phyloP scores from a whole-genome alignment of 192 early-diverging fungal species.

The Coemansia sp. region DNA sequence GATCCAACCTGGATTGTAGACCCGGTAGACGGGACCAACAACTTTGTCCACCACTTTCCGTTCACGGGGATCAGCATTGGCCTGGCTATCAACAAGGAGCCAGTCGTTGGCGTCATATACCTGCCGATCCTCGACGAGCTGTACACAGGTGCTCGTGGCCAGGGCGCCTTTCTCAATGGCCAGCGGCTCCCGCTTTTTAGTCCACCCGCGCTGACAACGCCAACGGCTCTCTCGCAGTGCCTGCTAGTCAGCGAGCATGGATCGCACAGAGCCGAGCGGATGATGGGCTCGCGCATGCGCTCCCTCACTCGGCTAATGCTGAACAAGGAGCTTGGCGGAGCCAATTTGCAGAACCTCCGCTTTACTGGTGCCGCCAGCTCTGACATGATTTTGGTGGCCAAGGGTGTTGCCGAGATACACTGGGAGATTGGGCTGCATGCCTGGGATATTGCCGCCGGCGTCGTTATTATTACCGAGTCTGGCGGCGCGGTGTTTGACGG shows the following conservation, averaged over 20 bases:
- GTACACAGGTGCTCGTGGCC: constrained; percentile 49
- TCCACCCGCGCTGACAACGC: constrained; percentile 57
- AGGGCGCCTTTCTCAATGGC: constrained; percentile 44
- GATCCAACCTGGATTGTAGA: constrained; percentile 92
- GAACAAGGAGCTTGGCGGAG: constrained; percentile 53
- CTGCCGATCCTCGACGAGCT: constrained; percentile 89
- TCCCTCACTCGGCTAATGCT: constrained; percentile 70
- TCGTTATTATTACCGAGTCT: constrained; percentile 80
- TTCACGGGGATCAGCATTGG: constrained; percentile 89
- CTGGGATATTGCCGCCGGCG: constrained; percentile 93
- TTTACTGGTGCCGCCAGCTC: constrained; percentile 78
- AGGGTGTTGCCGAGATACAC: constrained; percentile 83
- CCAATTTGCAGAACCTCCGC: constrained; percentile 73
- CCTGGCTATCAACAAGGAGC: constrained; percentile 69
- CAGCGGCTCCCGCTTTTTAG: constrained; percentile 64
- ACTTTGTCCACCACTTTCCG: constrained; percentile 78
- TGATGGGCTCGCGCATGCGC: constrained; percentile 69
- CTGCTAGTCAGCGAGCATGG: constrained; percentile 90
- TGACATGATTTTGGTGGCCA: constrained; percentile 78
- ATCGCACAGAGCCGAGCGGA: constrained; percentile 60
- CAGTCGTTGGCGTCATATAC: constrained; percentile 89
- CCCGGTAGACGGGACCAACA: constrained; percentile 80
- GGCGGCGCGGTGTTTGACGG: constrained; percentile 80
- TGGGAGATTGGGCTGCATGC: constrained; percentile 83
- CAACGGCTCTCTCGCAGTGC: constrained; percentile 67